Percentiles rank a stretch among this genome's conserved stretches.
These are phyloP conservation scores for Pseudogymnoascus sp. DNA, from an alignment of 2,329 filamentous ascomycete genomes.

Conservation along the genomic window DNA sequence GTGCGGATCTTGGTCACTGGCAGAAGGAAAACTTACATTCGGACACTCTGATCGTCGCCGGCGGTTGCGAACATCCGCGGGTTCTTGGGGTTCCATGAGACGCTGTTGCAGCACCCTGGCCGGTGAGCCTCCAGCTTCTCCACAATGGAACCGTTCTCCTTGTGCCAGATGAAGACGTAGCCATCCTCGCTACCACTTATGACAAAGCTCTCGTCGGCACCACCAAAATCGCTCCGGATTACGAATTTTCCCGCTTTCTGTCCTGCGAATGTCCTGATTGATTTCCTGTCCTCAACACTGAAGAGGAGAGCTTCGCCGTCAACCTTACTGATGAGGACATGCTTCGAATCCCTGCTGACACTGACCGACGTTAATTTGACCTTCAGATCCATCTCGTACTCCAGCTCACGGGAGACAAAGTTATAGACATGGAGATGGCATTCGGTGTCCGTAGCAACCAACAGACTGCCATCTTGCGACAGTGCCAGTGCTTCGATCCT, in stretches of 20 bases:
- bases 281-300: constrained; percentile 64
- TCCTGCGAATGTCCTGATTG: constrained; percentile 69
- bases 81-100: constrained; percentile 81
- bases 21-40: constrained; percentile 60
- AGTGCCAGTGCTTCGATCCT: constrained; percentile 81
- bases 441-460: constrained; percentile 70
- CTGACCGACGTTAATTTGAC: constrained; percentile 69
- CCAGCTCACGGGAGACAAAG: constrained; percentile 63
- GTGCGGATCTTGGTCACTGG: not conserved
- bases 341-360: constrained; percentile 73
- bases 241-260: constrained; percentile 70
- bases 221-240: constrained; percentile 79
- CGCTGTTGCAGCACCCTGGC: constrained; percentile 73
- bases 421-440: constrained; percentile 76
- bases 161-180: constrained; percentile 84
- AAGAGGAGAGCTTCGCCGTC: constrained; percentile 73
- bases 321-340: constrained; percentile 75
- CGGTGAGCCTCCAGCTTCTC: constrained; percentile 70
- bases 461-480: constrained; percentile 69
- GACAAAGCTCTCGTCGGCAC: constrained; percentile 86
- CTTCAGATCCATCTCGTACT: constrained; percentile 66
- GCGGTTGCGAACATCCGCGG: constrained; percentile 83
- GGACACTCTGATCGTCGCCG: constrained; percentile 78
- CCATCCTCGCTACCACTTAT: constrained; percentile 82
- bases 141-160: constrained; percentile 68